phyloP scores from a whole-genome alignment of 306 rosid genomes.

The Herpetospermum pedunculosum region DNA sequence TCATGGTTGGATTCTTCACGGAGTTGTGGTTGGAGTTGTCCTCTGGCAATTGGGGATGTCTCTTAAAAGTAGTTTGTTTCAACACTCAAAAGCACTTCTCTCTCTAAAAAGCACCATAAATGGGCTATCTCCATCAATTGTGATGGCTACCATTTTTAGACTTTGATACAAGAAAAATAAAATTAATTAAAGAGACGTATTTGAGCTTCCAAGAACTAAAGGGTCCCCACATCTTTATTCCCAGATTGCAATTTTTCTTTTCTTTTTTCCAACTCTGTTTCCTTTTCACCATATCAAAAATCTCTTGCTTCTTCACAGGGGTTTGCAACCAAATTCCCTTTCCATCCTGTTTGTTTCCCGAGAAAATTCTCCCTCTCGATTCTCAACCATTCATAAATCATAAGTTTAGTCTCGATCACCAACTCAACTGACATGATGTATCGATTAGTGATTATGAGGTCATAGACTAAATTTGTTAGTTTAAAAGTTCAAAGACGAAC shows the following conservation, averaged over 20 bases:
- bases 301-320: conserved; percentile 4
- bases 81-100: neutral
- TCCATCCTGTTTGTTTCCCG: neutral
- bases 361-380: neutral
- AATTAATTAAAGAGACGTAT: neutral
- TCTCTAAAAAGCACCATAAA: too few species aligned
- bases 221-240: neutral
- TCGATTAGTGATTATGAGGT: too few species aligned
- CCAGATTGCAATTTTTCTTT: neutral
- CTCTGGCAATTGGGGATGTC: neutral
- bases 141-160: conserved; percentile 3
- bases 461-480: too few species aligned
- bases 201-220: conserved; percentile 4
- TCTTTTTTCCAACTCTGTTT: neutral
- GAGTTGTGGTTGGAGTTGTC: neutral
- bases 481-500: too few species aligned
- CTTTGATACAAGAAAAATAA: neutral
- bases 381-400: neutral
- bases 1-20: neutral
- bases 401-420: too few species aligned
- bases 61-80: neutral
- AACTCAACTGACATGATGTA: too few species aligned
- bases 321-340: neutral
- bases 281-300: neutral
- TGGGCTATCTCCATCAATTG: neutral